A percentile compares a stretch with the other conserved stretches of the same genome.
phyloP scores from a whole-genome alignment of 1,284 basidiomycete genomes.

The Taiwanofungus camphoratus region DNA sequence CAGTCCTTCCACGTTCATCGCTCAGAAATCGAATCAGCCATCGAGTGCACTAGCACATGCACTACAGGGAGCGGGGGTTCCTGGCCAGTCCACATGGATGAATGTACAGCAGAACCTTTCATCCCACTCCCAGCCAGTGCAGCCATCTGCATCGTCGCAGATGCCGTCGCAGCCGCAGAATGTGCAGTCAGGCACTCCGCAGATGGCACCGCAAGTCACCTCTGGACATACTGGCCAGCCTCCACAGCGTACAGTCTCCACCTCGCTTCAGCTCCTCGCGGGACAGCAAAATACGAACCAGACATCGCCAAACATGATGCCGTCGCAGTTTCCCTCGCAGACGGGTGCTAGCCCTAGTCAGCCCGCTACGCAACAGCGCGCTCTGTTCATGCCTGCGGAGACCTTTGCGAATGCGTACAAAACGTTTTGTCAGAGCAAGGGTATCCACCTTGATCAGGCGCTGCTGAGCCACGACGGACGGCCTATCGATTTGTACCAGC shows the following conservation, averaged over 20 bases:
- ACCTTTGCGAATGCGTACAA: conserved; percentile 46
- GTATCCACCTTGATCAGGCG: conserved; percentile 34
- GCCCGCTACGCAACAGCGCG: not conserved
- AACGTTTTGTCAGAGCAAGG: conserved; percentile 38
- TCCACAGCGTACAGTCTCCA: conserved; percentile 10
- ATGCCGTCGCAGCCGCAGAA: conserved; percentile 12
- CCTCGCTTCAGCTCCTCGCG: conserved; percentile 11
- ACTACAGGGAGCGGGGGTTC: no score
- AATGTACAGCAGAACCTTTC: conserved; percentile 10
- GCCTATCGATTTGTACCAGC: conserved; percentile 46
- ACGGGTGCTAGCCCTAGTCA: conserved; percentile 1
- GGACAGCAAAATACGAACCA: conserved; percentile 7
- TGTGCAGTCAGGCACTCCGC: conserved; percentile 13
- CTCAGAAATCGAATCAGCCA: no score
- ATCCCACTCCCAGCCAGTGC: conserved; percentile 9
- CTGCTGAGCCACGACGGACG: conserved; percentile 44
- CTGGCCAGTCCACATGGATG: no score
- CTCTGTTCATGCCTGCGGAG: conserved; percentile 29
- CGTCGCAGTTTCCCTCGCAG: conserved; percentile 5
- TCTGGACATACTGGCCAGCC: conserved; percentile 10
- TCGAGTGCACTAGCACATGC: no score
- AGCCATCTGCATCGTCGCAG: conserved; percentile 7
- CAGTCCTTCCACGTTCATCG: no score
- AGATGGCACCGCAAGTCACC: conserved; percentile 14
- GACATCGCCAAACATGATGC: conserved; percentile 10